phyloP scores from a whole-genome alignment of 2,329 filamentous ascomycete genomes.

The Pestalotiopsis sp. region DNA sequence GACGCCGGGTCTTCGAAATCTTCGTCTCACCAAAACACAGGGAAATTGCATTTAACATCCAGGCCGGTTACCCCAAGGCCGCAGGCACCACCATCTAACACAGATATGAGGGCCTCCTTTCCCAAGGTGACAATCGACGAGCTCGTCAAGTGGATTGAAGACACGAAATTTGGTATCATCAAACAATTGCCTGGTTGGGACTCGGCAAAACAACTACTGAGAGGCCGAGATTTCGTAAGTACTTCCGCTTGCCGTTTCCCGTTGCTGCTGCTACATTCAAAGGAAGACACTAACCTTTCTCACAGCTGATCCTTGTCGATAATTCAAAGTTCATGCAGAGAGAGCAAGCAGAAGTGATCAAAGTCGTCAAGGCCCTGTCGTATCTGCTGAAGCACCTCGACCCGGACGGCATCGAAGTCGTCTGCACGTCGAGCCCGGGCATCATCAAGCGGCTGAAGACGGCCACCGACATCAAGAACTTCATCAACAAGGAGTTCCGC shows the following conservation, averaged over 20 bases:
- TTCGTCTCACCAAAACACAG: not conserved
- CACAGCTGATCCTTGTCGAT: not conserved
- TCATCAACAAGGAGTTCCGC: not conserved
- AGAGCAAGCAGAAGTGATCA: not conserved
- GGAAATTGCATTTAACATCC: no score
- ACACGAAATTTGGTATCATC: not conserved
- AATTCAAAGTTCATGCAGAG: not conserved
- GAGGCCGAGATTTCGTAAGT: not conserved
- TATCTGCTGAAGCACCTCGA: not conserved
- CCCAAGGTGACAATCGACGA: not conserved
- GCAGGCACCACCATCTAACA: not conserved
- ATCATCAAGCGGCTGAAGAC: not conserved
- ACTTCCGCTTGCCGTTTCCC: not conserved
- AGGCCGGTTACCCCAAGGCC: no score
- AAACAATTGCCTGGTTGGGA: not conserved
- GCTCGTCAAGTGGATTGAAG: not conserved
- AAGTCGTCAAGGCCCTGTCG: not conserved
- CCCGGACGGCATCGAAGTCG: not conserved
- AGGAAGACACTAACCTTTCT: no score
- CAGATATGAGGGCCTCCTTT: not conserved
- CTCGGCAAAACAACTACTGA: not conserved
- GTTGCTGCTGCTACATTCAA: not conserved
- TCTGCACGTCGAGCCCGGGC: not conserved
- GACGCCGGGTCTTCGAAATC: no score
- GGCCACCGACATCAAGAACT: not conserved